Percentiles rank a stretch among this genome's conserved stretches.
Evolutionary conservation across 23 red algal genomes (phyloP).

Genomic region (Gracilaria vermiculophylla): DNA sequence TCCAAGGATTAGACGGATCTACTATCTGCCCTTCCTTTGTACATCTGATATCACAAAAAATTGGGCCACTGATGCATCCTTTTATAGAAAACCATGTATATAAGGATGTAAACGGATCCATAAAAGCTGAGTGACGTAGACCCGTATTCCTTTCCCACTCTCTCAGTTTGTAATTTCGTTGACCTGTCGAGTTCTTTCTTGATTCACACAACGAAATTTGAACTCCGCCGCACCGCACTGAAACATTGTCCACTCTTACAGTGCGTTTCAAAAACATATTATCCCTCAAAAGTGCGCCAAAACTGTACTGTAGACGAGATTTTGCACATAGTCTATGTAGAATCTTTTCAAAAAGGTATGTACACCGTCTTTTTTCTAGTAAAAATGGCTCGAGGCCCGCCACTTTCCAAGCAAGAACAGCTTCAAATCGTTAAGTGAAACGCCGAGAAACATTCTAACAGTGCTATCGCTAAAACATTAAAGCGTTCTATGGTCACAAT

Average conservation of each 20-base stretch:
- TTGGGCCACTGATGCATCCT: not conserved
- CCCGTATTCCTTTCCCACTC: not conserved
- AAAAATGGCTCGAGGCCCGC: too few species aligned
- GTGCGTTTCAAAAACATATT: too few species aligned
- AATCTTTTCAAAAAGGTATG: too few species aligned
- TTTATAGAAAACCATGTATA: not conserved
- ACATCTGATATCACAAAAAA: not conserved
- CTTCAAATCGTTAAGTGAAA: too few species aligned
- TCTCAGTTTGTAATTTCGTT: not conserved
- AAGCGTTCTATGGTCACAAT: too few species aligned
- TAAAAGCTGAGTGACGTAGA: not conserved
- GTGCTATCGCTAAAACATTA: too few species aligned
- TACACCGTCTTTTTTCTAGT: too few species aligned
- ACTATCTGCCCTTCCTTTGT: not conserved
- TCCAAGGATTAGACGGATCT: not conserved
- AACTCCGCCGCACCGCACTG: not conserved
- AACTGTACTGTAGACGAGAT: too few species aligned
- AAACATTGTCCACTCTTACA: not conserved
- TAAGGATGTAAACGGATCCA: slow-evolving; percentile 15
- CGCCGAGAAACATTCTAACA: too few species aligned
- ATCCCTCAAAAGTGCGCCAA: too few species aligned
- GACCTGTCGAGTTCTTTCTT: slow-evolving; percentile 4
- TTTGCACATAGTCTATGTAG: too few species aligned
- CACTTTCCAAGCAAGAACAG: too few species aligned
- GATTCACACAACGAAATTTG: not conserved